Percentiles rank a stretch among this genome's conserved stretches.
phyloP scores from a whole-genome alignment of 2,329 filamentous ascomycete genomes.

The Epichloe uncinata region DNA sequence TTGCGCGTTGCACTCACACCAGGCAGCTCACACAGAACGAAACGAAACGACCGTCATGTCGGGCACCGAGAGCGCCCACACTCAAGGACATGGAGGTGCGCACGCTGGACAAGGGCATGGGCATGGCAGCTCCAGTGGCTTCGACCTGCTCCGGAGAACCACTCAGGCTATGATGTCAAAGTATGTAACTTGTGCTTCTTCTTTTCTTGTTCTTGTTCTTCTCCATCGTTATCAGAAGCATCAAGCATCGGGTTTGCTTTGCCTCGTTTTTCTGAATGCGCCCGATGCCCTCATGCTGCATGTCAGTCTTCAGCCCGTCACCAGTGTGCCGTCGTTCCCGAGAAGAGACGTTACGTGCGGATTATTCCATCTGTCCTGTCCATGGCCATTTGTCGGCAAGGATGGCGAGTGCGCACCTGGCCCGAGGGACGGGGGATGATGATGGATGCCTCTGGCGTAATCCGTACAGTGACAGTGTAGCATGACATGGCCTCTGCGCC shows the following conservation, averaged over 20 bases:
- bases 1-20: not conserved
- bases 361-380: too few species aligned
- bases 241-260: not conserved
- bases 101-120: slow-evolving; percentile 1
- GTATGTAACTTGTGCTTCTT: slow-evolving; percentile 26
- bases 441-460: not conserved
- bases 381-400: not conserved
- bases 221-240: not conserved
- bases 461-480: not conserved
- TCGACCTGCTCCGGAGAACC: slow-evolving; percentile 44
- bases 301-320: not conserved
- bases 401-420: not conserved
- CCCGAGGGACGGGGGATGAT: not conserved
- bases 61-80: slow-evolving; percentile 28
- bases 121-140: slow-evolving; percentile 27
- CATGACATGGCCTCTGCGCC: not conserved
- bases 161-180: slow-evolving; percentile 53
- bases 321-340: not conserved
- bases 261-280: too few species aligned
- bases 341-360: not conserved
- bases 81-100: slow-evolving; percentile 10
- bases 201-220: not conserved
- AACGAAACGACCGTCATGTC: slow-evolving; percentile 27
- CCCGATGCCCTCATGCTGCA: not conserved
- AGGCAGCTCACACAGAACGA: not conserved